Conservation (phyloP, 495 filamentous ascomycete genomes). For the Hyphodiscus hymeniophilus region DNA sequence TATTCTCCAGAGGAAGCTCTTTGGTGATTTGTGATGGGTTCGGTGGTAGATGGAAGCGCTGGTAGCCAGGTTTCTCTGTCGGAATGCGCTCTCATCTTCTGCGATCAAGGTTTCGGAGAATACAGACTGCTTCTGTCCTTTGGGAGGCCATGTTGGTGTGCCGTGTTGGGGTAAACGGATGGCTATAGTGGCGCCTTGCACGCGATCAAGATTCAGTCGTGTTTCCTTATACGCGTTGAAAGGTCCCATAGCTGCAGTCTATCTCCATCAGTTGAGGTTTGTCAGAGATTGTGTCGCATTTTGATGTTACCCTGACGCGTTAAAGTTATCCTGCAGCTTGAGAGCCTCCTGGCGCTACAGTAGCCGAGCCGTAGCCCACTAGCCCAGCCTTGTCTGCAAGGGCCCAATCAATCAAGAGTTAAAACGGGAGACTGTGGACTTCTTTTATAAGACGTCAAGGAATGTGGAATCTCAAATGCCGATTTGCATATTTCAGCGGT, state of each 20-base stretch:
- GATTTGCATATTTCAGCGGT: too few species aligned
- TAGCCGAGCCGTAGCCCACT: too few species aligned
- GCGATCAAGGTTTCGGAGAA: conserved; percentile 28
- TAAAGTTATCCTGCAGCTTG: background rate
- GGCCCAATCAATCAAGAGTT: too few species aligned
- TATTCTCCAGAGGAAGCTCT: conserved; percentile 84
- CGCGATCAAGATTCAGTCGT: conserved; percentile 70
- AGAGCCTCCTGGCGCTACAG: background rate
- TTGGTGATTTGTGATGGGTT: conserved; percentile 61
- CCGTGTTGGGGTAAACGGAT: conserved; percentile 59
- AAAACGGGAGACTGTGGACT: too few species aligned
- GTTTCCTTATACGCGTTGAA: conserved; percentile 74
- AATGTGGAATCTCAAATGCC: too few species aligned
- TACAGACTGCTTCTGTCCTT: conserved; percentile 28
- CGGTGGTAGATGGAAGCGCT: conserved; percentile 82
- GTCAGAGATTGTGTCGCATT: conserved; percentile 13
- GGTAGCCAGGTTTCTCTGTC: conserved; percentile 60
- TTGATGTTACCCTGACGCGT: background rate
- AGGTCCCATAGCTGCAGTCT: conserved; percentile 23
- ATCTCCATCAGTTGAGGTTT: conserved; percentile 20
- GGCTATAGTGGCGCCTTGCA: conserved; percentile 58
- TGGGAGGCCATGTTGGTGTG: conserved; percentile 27
- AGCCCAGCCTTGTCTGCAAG: too few species aligned
- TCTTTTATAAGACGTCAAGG: too few species aligned
- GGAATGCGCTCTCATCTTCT: conserved; percentile 69